Conservation (phyloP, 2,329 filamentous ascomycete species). For the Ascochyta pisi region DNA sequence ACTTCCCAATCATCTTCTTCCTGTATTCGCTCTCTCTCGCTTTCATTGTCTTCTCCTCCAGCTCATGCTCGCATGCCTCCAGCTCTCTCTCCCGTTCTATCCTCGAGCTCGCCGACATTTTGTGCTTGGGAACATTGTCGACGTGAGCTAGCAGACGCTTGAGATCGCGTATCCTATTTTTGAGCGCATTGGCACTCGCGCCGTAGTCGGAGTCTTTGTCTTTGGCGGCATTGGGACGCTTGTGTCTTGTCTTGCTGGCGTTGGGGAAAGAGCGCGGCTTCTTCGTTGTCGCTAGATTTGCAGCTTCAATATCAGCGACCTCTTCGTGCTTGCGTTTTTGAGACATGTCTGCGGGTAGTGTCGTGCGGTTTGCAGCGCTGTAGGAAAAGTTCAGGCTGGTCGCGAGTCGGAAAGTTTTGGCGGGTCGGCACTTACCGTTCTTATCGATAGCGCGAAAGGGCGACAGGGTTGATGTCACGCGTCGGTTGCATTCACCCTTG, state of each 20-base stretch:
- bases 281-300: constrained; percentile 26
- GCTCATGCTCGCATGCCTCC: constrained; percentile 68
- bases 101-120: constrained; percentile 70
- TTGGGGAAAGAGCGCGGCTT: constrained; percentile 35
- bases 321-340: constrained; percentile 46
- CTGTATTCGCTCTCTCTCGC: constrained; percentile 66
- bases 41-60: constrained; percentile 52
- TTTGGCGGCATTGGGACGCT: constrained; percentile 30
- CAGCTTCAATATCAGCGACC: constrained; percentile 18
- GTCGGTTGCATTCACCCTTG: constrained; percentile 24
- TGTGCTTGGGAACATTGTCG: constrained; percentile 53
- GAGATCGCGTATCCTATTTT: constrained; percentile 74
- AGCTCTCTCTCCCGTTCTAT: constrained; percentile 76
- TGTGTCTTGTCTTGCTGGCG: constrained; percentile 22
- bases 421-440: constrained; percentile 33
- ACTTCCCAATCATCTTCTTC: constrained; percentile 76
- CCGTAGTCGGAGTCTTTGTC: constrained; percentile 34
- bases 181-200: constrained; percentile 64
- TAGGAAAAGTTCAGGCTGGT: constrained; percentile 14
- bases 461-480: constrained; percentile 27
- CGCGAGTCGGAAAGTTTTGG: constrained; percentile 37
- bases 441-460: constrained; percentile 1
- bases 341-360: constrained; percentile 36
- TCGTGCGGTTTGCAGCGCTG: constrained; percentile 4
- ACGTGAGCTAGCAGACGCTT: constrained; percentile 69